Base-by-base conservation (phyloP, 768 basidiomycete species). In the Gloeopeniophorella convolvens region DNA sequence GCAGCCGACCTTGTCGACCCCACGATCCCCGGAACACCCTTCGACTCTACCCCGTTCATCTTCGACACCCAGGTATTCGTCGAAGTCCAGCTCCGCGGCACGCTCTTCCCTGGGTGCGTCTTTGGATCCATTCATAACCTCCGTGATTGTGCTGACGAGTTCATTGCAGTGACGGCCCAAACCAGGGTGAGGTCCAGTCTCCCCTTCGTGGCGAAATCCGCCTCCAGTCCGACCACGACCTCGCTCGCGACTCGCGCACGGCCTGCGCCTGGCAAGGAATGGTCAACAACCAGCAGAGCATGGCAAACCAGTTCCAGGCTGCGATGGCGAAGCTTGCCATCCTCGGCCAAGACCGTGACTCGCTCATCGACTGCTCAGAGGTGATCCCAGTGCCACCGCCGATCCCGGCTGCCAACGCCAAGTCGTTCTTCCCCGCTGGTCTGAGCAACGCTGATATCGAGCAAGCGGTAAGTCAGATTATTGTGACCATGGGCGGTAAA, bases 21-120 rank as follows among this genome's bases (percentile, higher is more conserved):
- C 50, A 61, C 42, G 44, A 48, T 57, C 44, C 56, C 63, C n/a
- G 63, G 68, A 26, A 65, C 68, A 9, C 72, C 74, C 1, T 73
- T 77, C 59, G 74, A 77, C 59, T 70, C 72, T 1, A 75, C 74
- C 3, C 75, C 73, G 1, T 51, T 56, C 5, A 42, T 65, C 12
- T 74, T 74, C 36, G 74, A 76, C 53, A 70, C 68, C 15, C 73
- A 76, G 57, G 63, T 75, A 55, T 75, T 68, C 60, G 60, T 75
- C 44, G 72, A 75, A 45, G 65, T 67, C 7, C 66, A 69, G 51
- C 68, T 78, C 28, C 67, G 68, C n/a, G 72, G 75, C 7, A 72
- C 68, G 10, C 26, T 58, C 9, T 70, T 71, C 63, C 70, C 70
- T 50, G 72, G 74, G n/a, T n/a, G n/a, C n/a, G n/a, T n/a, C n/a